Evolutionary conservation across 495 filamentous ascomycete genomes (phyloP), one percentile per base, ranked within the genome.

Genomic region (Usnea hakonensis): DNA sequence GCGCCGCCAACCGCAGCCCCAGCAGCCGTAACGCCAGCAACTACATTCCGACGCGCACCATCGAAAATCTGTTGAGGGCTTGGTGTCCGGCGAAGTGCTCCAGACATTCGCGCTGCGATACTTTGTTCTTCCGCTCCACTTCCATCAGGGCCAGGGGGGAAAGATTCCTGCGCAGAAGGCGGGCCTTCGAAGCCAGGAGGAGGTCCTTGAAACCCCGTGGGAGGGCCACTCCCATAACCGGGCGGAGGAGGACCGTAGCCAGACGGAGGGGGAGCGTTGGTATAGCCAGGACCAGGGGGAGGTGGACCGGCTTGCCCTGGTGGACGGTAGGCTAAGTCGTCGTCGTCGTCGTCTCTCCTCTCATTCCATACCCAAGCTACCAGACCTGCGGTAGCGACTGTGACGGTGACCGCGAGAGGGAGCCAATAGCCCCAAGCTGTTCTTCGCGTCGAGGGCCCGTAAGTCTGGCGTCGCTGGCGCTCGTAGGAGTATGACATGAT

Each of bases 301-400:
- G 66, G 65, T 32, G 78, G 76, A 53, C 77, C 78, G 56, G 83
- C 26, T 52, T 52, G 48, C 4, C 48, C 48, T 32, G 48, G 48
- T 52, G 48, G 48, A 32, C 16, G 48, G 28, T 52, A 78, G 58
- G 84, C 75, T 58, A 75, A 69, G 58, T 77, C 80, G 53, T 87
- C 85, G 54, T 89, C 83, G 23, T 90, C 87, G 67, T 88, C 79
- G 61, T 86, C 87, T 61, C 76, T 82, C 70, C 90, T 85, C 76
- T 94, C 90, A 74, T 87, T 93, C 91, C 90, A 95, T 35, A 92
- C 83, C 92, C 92, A 97, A 28, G 91, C 90, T 32, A 85, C 91
- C 57, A 94, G 76, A 35, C 90, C 90, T 57, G 88, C 81, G 28
- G 91, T 89, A 40, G 91, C 91, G 65, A 92, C 81, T 55, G 90